Conservation (phyloP, 495 filamentous ascomycete genomes). For the Xylaria scruposa region DNA sequence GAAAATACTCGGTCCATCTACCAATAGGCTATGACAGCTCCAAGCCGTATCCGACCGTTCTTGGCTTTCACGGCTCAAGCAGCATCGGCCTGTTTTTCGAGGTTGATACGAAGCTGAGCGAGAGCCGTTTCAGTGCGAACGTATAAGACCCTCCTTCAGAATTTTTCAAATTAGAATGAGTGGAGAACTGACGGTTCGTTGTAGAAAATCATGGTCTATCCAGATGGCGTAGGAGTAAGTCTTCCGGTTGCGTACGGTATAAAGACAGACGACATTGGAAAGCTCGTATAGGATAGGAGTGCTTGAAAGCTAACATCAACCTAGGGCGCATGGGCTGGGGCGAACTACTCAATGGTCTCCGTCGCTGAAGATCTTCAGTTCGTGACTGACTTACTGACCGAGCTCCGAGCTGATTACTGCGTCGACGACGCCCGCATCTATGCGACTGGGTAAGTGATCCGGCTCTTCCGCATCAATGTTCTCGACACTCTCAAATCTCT, state of each 20-base stretch:
- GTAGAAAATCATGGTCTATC: conserved; percentile 46
- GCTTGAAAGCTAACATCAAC: conserved; percentile 10
- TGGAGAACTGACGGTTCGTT: neutral
- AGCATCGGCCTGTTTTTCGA: conserved; percentile 44
- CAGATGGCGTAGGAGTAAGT: conserved; percentile 39
- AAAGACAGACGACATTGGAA: neutral
- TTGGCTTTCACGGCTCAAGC: conserved; percentile 42
- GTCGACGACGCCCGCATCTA: conserved; percentile 59
- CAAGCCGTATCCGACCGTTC: conserved; percentile 36
- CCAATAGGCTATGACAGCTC: conserved; percentile 36
- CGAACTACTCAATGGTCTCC: conserved; percentile 41
- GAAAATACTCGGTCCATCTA: conserved; percentile 39
- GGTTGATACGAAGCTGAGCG: conserved; percentile 39
- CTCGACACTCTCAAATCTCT: neutral
- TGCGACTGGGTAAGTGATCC: conserved; percentile 46
- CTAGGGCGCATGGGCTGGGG: conserved; percentile 43
- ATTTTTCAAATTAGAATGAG: neutral
- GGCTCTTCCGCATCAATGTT: neutral
- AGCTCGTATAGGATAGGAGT: too few relatives aligned
- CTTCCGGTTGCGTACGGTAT: neutral
- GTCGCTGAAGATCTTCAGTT: conserved; percentile 55
- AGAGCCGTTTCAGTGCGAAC: conserved; percentile 35
- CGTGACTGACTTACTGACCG: conserved; percentile 53
- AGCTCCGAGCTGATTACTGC: conserved; percentile 54
- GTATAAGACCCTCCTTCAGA: conserved; percentile 10